A percentile compares a stretch with the other conserved stretches of the same genome.
phyloP scores from a whole-genome alignment of 805 yeast genomes.

The Lachancea nothofagi region DNA sequence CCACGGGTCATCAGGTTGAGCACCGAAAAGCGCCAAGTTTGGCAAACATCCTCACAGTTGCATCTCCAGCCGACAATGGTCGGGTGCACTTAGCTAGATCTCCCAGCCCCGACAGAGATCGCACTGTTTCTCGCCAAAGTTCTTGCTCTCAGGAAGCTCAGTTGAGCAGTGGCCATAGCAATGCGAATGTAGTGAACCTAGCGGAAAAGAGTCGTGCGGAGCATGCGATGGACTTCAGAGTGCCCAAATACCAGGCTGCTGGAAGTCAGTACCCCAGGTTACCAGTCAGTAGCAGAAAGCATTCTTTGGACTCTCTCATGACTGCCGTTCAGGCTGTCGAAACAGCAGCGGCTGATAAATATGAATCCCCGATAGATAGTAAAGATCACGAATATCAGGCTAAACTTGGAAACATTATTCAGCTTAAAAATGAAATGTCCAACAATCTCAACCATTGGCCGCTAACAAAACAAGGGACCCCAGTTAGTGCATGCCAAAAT shows the following conservation, averaged over 20 bases:
- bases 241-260: constrained; percentile 5
- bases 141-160: not conserved
- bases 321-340: constrained; percentile 21
- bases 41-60: constrained; percentile 1
- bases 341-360: constrained; percentile 3
- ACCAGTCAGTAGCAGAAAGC: constrained; percentile 6
- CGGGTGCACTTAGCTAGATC: not conserved
- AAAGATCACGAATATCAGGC: constrained; percentile 15
- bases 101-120: constrained; percentile 2
- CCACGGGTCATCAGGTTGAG: not conserved
- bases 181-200: not conserved
- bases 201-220: not conserved
- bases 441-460: constrained; percentile 17
- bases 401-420: constrained; percentile 14
- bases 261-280: not conserved
- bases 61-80: not conserved
- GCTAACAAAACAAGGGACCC: not conserved
- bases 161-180: not conserved
- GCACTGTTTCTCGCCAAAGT: constrained; percentile 4
- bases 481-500: not conserved
- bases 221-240: constrained; percentile 3
- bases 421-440: constrained; percentile 13
- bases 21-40: constrained; percentile 2
- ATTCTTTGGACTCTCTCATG: constrained; percentile 24
- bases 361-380: not conserved